Evolutionary conservation across 345 rosid species (phyloP), one percentile per base, ranked within the genome.

Genomic region (Draba incana): DNA sequence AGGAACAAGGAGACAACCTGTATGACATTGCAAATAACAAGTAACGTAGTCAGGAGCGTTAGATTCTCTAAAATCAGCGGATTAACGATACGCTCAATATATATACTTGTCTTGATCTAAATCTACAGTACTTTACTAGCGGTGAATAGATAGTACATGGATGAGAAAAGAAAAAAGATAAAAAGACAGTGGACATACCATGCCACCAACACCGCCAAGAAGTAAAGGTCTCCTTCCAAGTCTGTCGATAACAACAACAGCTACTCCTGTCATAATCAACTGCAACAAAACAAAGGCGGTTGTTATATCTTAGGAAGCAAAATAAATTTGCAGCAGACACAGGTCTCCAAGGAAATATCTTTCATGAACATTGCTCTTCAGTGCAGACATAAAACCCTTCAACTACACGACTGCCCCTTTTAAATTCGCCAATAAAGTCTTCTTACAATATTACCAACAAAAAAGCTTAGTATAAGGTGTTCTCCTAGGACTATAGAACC

Each of bases 211-310:
- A 66, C 97, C 98, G 15, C 88, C 81, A 62, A 92, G 88, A 39
- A 92, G 85, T 75, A 92, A 72, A 38, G 98, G 98, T 64, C 97
- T 85, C 86, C 98, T 82, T 72, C 98, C 98, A 59, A 92, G 84
- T 84, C 86, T 83, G 83, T 90, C 98, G 51, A 92, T 90, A 39
- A 75, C 89, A 71, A 88, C 79, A 66, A 92, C 97, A 38, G 98
- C 97, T 60, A 10, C 71, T 58, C 96, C 98, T 38, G 98, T 92
- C 98, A 92, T 90, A 63, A 92, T 74, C 86, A 92, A 83, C 98
- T 92, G 75, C 70, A 71, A 33, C 31, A 73, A 24, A 74, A 41
- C 25, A 66, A 33, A 46, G 52, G 15, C 8, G 6, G 25, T 8
- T 2, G 6, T 69, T 27, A 28, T 10, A 5, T 35, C 20, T 39